Evolutionary conservation across 2,329 filamentous ascomycete species (phyloP), one percentile per base, ranked within the genome.

Genomic region (Tothia fuscella): DNA sequence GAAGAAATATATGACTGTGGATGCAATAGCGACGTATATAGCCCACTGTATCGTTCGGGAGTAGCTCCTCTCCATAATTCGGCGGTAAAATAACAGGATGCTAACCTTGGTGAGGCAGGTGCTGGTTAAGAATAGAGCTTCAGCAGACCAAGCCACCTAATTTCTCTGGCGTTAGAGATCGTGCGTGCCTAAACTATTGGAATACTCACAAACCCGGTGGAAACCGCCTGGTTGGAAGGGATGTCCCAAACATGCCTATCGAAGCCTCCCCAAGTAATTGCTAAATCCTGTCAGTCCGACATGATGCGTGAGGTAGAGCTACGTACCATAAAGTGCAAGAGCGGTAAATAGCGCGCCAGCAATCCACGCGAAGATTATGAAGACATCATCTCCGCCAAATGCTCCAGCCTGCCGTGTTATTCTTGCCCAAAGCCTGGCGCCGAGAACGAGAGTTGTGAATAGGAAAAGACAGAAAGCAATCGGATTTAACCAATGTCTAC

Each of bases 71-170:
- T 47, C 41, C 41, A 58, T 54, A 25, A 58, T 55, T 28, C 51
- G 53, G 33, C 51, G 53, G 47, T 56, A 56, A 22, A 55, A 48
- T 19, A 56, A 41, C 7, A 58, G 42, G 29, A 57, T 54, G 14
- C 54, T 56, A n/a, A 52, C 47, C 31, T 57, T 58, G 44, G 52
- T 46, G 16, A 26, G 14, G n/a, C 21, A 36, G 13, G 25, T 29
- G 3, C 32, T 37, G 41, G 6, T 17, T 3, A 43, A n/a, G 28
- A 43, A 43, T 7, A 38, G 21, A 6, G 13, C 9, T 16, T 43
- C 31, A 1, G 22, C 22, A 4, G 21, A 12, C 14, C 17, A 22
- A 6, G 41, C 34, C 19, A 26, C 17, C 41, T 43, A 16, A 6
- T n/a, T n/a, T n/a, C n/a, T n/a, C n/a, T 22, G 14, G 3, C 12